A percentile compares a stretch with the other conserved stretches of the same genome.
Conservation (phyloP, 805 yeast genomes). For the Scheffersomyces spartinae region DNA sequence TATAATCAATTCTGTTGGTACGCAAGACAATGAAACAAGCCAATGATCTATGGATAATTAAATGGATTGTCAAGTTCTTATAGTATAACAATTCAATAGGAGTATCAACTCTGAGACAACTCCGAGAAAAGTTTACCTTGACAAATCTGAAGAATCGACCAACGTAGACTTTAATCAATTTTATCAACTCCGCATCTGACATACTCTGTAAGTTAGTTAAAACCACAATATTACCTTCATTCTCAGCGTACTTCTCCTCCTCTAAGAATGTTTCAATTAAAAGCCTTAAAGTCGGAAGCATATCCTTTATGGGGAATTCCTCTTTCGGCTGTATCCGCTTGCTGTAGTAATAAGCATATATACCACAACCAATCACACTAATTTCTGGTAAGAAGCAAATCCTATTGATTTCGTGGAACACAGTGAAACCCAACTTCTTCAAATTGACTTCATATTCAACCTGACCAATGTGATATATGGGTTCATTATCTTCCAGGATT, state of each 20-base stretch:
- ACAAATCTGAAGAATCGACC: constrained; percentile 16
- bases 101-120: neutral
- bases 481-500: constrained; percentile 4
- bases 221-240: constrained; percentile 12
- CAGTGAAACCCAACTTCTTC: constrained; percentile 28
- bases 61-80: constrained; percentile 28
- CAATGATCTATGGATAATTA: constrained; percentile 24
- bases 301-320: constrained; percentile 10
- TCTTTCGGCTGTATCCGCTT: constrained; percentile 6
- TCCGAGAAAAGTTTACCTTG: constrained; percentile 10
- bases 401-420: constrained; percentile 26
- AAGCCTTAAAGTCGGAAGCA: constrained; percentile 19
- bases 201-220: constrained; percentile 9
- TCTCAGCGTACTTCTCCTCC: constrained; percentile 10
- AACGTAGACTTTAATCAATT: constrained; percentile 14
- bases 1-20: no score
- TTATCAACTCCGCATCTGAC: constrained; percentile 12
- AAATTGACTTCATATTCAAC: constrained; percentile 14
- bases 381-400: constrained; percentile 23
- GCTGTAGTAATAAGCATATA: constrained; percentile 20
- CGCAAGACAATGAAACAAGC: constrained; percentile 16
- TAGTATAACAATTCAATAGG: constrained; percentile 30
- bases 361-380: constrained; percentile 21
- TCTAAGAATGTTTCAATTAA: constrained; percentile 10
- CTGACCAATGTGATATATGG: no score